Conservation (phyloP, 1,284 basidiomycete genomes). For the Inonotus obliquus region DNA sequence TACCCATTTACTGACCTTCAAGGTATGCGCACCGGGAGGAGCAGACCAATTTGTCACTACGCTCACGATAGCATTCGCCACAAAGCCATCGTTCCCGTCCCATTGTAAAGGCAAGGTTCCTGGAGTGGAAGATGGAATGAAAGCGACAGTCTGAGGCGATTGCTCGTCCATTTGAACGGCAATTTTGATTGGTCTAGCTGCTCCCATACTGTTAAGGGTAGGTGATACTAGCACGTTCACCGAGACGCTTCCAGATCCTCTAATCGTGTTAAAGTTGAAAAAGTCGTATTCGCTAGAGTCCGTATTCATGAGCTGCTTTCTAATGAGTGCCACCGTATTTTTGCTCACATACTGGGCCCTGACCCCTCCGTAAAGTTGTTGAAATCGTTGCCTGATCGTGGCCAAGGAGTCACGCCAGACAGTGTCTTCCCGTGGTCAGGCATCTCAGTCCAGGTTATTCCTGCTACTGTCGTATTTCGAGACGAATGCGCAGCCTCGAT, state of each 20-base stretch:
- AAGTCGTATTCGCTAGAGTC: conserved; percentile 57
- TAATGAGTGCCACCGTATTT: not conserved
- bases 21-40: conserved; percentile 48
- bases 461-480: conserved; percentile 46
- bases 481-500: conserved; percentile 60
- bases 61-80: conserved; percentile 45
- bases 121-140: conserved; percentile 41
- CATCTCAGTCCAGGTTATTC: conserved; percentile 53
- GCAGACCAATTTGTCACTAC: conserved; percentile 38
- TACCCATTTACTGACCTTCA: conserved; percentile 39
- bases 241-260: conserved; percentile 39
- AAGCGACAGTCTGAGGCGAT: conserved; percentile 40
- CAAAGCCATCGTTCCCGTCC: conserved; percentile 47
- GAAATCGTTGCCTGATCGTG: conserved; percentile 46
- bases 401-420: conserved; percentile 60
- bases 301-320: not conserved
- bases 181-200: conserved; percentile 49
- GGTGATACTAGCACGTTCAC: conserved; percentile 52
- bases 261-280: conserved; percentile 43
- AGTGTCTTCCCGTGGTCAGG: conserved; percentile 54
- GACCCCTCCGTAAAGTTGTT: conserved; percentile 51
- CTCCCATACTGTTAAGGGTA: conserved; percentile 51
- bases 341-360: conserved; percentile 53
- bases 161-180: conserved; percentile 51
- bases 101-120: conserved; percentile 48